Percentiles rank a stretch among this genome's conserved stretches.
Conservation (phyloP, 2,329 filamentous ascomycete species). For the Dryadomyces quercivorus region DNA sequence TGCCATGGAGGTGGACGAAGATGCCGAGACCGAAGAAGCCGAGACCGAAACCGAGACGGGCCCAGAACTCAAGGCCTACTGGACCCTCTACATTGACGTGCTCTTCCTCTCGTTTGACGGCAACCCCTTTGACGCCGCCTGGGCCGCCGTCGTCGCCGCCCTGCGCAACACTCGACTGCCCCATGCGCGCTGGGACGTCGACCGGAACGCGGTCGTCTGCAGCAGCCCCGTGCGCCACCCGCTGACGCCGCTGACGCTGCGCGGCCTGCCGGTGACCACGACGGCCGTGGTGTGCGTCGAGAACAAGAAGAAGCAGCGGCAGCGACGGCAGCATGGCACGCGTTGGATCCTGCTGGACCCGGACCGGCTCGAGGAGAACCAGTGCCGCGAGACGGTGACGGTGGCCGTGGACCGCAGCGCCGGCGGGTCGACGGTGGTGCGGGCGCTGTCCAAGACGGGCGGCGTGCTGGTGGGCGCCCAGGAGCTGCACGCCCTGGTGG, state of each 20-base stretch:
- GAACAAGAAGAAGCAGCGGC: constrained; percentile 42
- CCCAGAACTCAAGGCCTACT: constrained; percentile 64
- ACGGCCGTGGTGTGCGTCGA: constrained; percentile 61
- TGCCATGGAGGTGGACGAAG: constrained; percentile 11
- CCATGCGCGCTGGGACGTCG: constrained; percentile 68
- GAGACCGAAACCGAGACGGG: constrained; percentile 18
- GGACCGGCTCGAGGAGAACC: constrained; percentile 76
- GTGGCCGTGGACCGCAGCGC: constrained; percentile 61
- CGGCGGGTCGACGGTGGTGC: constrained; percentile 36
- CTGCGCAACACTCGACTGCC: constrained; percentile 68
- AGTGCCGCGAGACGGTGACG: constrained; percentile 75
- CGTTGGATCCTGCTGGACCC: constrained; percentile 78
- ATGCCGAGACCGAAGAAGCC: constrained; percentile 19
- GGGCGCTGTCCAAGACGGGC: constrained; percentile 73
- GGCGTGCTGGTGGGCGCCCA: constrained; percentile 57
- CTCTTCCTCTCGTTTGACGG: constrained; percentile 89
- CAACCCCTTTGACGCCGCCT: constrained; percentile 83
- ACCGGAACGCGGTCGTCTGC: constrained; percentile 70
- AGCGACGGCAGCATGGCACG: constrained; percentile 24
- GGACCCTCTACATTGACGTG: constrained; percentile 92
- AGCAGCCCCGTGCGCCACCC: constrained; percentile 21
- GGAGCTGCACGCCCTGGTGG: constrained; percentile 47
- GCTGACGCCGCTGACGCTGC: constrained; percentile 39
- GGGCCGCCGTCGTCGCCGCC: constrained; percentile 73
- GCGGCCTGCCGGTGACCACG: constrained; percentile 59